phyloP scores from a whole-genome alignment of 208 protist species.

The Trichomonas tenax region DNA sequence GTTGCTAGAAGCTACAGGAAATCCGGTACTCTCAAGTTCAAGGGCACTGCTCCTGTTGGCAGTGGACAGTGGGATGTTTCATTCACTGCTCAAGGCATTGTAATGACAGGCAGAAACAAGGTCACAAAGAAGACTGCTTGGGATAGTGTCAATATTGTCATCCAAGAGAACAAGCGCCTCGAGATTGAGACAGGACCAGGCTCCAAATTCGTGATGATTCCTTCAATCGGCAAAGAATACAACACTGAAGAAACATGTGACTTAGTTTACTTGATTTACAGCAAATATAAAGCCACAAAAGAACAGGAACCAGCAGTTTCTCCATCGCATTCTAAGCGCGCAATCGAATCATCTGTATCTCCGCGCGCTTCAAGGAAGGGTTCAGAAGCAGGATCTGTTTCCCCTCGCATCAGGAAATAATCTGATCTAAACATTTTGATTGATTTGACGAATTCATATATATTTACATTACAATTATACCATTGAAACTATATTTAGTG shows the following conservation, averaged over 20 bases:
- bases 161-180: not conserved
- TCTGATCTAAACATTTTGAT: too few species aligned
- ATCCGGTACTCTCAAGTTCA: not conserved
- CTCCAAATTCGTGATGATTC: not conserved
- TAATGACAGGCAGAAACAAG: not conserved
- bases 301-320: not conserved
- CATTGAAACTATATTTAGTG: too few species aligned
- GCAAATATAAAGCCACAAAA: not conserved
- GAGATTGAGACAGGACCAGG: not conserved
- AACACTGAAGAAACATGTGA: not conserved
- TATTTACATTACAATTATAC: too few species aligned
- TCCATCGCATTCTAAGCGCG: not conserved
- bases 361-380: too few species aligned
- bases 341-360: not conserved
- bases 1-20: not conserved
- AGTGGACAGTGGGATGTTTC: not conserved
- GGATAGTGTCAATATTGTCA: not conserved
- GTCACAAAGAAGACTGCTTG: not conserved
- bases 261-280: not conserved
- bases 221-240: not conserved
- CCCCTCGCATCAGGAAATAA: too few species aligned
- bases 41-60: not conserved
- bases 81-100: not conserved
- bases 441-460: too few species aligned
- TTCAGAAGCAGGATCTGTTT: too few species aligned